A percentile compares a stretch with the other conserved stretches of the same genome.
Conservation (phyloP, 177 flowering plant genomes). For the Vitis hybrid region DNA sequence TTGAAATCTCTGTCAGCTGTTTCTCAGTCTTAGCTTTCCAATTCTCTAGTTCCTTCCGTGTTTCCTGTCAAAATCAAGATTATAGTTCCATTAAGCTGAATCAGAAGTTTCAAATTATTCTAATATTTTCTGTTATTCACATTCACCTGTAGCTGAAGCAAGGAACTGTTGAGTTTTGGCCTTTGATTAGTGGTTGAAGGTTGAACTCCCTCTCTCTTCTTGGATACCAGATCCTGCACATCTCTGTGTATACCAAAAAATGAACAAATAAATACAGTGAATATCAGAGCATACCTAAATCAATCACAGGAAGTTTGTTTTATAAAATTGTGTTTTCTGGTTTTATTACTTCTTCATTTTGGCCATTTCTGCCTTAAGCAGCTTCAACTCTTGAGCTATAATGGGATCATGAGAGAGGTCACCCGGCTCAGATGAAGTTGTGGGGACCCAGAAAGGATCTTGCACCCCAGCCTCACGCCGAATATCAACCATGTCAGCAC, state of each 20-base stretch:
- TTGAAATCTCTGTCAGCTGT: constrained; percentile 24
- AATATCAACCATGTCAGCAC: constrained; percentile 58
- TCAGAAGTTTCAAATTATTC: no score
- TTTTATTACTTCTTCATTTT: constrained; percentile 49
- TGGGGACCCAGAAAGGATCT: constrained; percentile 75
- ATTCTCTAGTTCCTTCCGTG: constrained; percentile 17
- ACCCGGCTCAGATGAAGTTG: constrained; percentile 65
- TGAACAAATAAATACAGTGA: neutral
- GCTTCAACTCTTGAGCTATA: constrained; percentile 45
- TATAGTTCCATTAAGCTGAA: neutral
- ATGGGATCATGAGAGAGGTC: constrained; percentile 37
- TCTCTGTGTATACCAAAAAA: constrained; percentile 18
- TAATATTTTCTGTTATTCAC: no score
- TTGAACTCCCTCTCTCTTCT: constrained; percentile 25
- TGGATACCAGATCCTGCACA: constrained; percentile 18
- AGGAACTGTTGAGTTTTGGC: constrained; percentile 7
- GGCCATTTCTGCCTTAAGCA: constrained; percentile 50
- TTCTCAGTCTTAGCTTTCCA: constrained; percentile 28
- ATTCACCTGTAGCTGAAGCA: neutral
- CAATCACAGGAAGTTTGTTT: no score
- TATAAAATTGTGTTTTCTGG: neutral
- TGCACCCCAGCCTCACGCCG: constrained; percentile 72
- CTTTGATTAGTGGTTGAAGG: constrained; percentile 11
- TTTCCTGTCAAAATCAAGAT: constrained; percentile 16
- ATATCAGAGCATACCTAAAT: neutral